phyloP scores from a whole-genome alignment of 306 rosid species.

The Ammopiptanthus mongolicus region DNA sequence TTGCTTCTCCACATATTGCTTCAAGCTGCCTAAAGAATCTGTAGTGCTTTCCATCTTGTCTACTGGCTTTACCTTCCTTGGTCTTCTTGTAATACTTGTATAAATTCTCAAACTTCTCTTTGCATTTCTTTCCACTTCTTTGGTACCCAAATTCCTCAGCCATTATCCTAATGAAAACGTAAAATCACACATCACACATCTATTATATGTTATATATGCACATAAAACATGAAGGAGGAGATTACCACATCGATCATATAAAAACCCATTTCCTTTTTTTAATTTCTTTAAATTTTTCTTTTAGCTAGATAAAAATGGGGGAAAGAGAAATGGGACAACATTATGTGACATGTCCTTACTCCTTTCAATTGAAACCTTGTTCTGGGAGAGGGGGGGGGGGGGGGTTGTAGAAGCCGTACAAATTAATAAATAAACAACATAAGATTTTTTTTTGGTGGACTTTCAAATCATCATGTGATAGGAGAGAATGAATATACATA shows the following conservation, averaged over 20 bases:
- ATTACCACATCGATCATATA: neutral
- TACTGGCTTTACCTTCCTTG: conserved; percentile 71
- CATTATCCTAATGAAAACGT: conserved; percentile 50
- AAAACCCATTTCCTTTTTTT: neutral
- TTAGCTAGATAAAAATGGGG: neutral
- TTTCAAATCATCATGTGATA: conserved; percentile 10
- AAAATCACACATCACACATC: neutral
- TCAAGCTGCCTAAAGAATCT: conserved; percentile 84
- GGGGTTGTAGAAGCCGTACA: too few species aligned
- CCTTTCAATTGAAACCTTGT: neutral
- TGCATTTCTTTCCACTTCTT: conserved; percentile 84
- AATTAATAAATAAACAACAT: neutral
- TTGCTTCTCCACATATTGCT: conserved; percentile 63
- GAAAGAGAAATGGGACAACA: neutral
- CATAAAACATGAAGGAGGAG: neutral
- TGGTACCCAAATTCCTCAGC: conserved; percentile 70
- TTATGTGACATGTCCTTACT: too few species aligned
- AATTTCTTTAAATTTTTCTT: neutral
- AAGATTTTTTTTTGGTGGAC: neutral
- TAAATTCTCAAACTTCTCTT: conserved; percentile 81
- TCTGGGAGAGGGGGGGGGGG: too few species aligned
- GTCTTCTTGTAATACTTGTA: conserved; percentile 92
- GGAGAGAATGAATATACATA: neutral
- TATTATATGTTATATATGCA: neutral
- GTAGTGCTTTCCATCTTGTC: conserved; percentile 79